A percentile compares a stretch with the other conserved stretches of the same genome.
These are phyloP conservation scores for Colletotrichum incanum DNA, from an alignment of 2,329 filamentous ascomycete genomes.

Conservation along the genomic window DNA sequence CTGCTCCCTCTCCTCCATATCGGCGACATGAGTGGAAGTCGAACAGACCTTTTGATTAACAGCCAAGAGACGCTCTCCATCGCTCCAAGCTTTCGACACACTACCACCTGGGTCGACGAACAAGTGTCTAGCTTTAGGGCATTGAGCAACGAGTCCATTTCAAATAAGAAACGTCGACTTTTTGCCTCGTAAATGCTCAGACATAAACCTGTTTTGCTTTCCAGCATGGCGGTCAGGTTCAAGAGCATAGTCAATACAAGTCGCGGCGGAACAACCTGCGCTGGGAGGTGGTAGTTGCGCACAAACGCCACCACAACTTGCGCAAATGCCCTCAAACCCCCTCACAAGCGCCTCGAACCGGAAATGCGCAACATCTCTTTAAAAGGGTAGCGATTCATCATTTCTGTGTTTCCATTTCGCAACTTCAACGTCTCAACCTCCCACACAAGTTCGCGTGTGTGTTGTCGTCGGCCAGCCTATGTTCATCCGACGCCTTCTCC, in stretches of 20 bases:
- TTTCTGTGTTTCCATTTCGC: background rate
- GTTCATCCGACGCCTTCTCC: background rate
- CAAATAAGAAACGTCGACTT: background rate
- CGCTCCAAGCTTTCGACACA: background rate
- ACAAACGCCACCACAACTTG: background rate
- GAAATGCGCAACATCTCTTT: background rate
- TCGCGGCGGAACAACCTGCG: background rate
- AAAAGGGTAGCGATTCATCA: background rate
- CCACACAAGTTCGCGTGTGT: background rate
- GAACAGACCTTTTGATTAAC: too few relatives aligned
- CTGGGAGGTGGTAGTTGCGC: background rate
- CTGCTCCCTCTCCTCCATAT: too few relatives aligned
- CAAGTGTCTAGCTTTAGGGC: background rate
- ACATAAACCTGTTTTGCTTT: background rate
- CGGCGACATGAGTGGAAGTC: background rate
- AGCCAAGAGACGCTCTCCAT: background rate
- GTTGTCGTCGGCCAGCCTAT: background rate
- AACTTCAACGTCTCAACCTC: background rate
- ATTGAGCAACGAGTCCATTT: background rate
- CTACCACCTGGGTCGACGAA: background rate
- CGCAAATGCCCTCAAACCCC: background rate
- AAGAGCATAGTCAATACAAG: background rate
- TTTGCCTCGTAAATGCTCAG: background rate
- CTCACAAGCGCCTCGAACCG: background rate
- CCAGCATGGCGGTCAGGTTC: background rate